Base-by-base conservation (phyloP, 768 basidiomycete species). In the Mycena chlorophos region DNA sequence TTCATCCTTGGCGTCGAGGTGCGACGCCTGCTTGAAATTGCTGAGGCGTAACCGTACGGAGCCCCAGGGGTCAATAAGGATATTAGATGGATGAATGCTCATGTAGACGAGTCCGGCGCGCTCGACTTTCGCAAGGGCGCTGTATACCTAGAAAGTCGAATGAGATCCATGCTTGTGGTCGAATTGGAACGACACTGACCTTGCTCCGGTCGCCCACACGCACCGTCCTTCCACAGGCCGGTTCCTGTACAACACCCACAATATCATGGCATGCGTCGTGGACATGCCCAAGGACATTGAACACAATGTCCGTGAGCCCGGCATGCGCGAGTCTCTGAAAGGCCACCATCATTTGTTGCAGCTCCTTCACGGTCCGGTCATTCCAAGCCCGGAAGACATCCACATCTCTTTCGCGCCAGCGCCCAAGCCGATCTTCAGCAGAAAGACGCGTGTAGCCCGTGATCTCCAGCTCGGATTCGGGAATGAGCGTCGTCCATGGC, bases 331-430 rank as follows among this genome's bases (percentile, higher is more conserved):
- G 31, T 17, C 31, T 34, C 10, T 17, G 10, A 8, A 34, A 17
- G 10, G 10, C 31, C 31, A 8, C 31, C 10, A 34, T 17, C 31
- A 34, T 34, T 17, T 17, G 8, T 34, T 17, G 31, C 31, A 34
- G 17, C 8, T 34, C 31, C 31, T 17, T 8, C 31, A 34, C 17
- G 31, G 10, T 34, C 10, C 31, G 31, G 10, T 34, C 31, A 34
- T 34, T 58, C 57, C 60, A 62, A 14, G 60, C 64, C 20, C 63
- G 54, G 49, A 58, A 55, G 5, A 66, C 14, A 28, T 65, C 62
- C 4, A 66, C 65, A 27, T 63, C 47, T 19, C 30, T 54, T 23
- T 56, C 60, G 28, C 57, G 59, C 65, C 65, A 66, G 19, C 63
- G 29, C 8, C 62, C 65, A 12, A 55, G 37, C 16, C 59, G 62